phyloP scores from a whole-genome alignment of 2,329 filamentous ascomycete genomes.

The Phyllosticta citriasiana region DNA sequence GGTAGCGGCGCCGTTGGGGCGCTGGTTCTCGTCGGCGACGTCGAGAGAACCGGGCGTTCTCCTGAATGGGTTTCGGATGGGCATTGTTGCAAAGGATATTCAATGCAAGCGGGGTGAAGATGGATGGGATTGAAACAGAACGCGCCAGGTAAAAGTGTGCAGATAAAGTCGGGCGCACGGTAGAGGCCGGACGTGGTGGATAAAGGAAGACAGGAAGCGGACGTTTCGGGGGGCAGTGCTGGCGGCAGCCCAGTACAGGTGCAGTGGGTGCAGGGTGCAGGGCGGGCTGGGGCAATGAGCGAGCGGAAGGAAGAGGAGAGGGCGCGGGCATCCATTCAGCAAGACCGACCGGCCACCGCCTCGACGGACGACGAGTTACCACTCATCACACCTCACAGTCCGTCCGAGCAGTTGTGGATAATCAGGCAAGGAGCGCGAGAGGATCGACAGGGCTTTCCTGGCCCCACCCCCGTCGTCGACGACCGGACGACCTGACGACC shows the following conservation, averaged over 20 bases:
- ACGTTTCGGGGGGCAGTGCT: not conserved
- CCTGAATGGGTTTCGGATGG: constrained; percentile 33
- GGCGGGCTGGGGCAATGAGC: not conserved
- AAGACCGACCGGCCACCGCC: not conserved
- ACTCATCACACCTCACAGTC: not conserved
- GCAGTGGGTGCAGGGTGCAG: not conserved
- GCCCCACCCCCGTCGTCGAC: not conserved
- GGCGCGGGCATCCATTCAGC: not conserved
- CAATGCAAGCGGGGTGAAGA: not conserved
- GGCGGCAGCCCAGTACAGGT: not conserved
- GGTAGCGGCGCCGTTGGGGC: constrained; percentile 15
- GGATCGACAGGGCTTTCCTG: not conserved
- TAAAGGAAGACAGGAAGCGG: not conserved
- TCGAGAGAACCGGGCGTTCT: constrained; percentile 24
- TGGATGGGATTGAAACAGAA: not conserved
- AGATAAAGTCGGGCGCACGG: not conserved
- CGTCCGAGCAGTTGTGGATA: not conserved
- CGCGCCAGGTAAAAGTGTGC: not conserved
- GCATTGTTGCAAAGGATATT: constrained; percentile 19
- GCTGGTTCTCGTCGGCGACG: constrained; percentile 22
- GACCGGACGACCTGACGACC: too few relatives aligned
- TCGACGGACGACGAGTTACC: not conserved
- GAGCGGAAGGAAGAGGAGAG: not conserved
- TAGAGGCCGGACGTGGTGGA: not conserved
- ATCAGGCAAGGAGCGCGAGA: not conserved